Evolutionary conservation across 495 filamentous ascomycete species (phyloP).

Genomic region (Saxophila tyrrhenica): DNA sequence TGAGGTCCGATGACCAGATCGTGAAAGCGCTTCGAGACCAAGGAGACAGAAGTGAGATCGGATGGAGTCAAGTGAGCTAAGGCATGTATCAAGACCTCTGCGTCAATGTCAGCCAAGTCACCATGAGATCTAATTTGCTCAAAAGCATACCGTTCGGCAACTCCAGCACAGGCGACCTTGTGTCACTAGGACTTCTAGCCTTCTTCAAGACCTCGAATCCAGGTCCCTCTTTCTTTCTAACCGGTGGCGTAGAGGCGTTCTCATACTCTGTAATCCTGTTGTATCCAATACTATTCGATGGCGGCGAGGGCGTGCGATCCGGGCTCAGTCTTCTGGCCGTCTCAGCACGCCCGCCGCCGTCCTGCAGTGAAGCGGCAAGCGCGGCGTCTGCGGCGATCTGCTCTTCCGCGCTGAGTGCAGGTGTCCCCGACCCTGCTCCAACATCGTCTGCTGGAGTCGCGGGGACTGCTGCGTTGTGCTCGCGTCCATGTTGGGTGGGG

Average conservation of each 20-base stretch:
- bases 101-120: constrained; percentile 5
- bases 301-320: constrained; percentile 27
- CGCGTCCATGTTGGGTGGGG: constrained; percentile 64
- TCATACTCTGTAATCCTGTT: constrained; percentile 67
- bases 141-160: constrained; percentile 68
- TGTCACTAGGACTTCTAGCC: constrained; percentile 37
- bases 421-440: constrained; percentile 2
- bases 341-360: constrained; percentile 1
- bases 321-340: constrained; percentile 25
- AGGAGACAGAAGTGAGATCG: constrained; percentile 60
- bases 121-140: not conserved
- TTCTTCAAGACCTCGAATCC: constrained; percentile 55
- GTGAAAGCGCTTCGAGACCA: constrained; percentile 79
- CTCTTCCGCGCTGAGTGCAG: not conserved
- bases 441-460: constrained; percentile 15
- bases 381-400: constrained; percentile 17
- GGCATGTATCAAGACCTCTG: constrained; percentile 88
- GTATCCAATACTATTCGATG: constrained; percentile 28
- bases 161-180: constrained; percentile 38
- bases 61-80: constrained; percentile 75
- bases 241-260: constrained; percentile 37
- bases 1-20: constrained; percentile 73
- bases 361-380: constrained; percentile 10
- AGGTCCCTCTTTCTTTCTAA: constrained; percentile 36
- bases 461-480: constrained; percentile 28